Evolutionary conservation across 2,329 filamentous ascomycete species (phyloP).

Genomic region (Aspergillus ustus): DNA sequence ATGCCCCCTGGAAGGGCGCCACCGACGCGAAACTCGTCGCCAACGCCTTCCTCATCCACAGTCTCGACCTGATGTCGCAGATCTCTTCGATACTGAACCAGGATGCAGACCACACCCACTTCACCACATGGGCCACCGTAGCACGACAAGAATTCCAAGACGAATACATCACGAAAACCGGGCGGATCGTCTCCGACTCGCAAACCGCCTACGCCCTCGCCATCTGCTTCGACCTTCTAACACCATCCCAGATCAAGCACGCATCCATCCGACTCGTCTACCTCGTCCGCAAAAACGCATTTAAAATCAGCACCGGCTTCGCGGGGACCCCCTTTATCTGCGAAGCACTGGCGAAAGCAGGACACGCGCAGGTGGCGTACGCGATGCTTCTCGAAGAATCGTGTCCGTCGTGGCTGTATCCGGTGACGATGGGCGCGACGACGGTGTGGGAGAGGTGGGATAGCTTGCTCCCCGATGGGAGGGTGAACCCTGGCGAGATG

Average conservation of each 20-base stretch:
- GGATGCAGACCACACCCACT: conserved; percentile 25
- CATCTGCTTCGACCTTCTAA: conserved; percentile 31
- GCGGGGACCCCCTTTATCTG: conserved; percentile 36
- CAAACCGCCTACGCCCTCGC: conserved; percentile 37
- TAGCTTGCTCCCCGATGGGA: conserved; percentile 42
- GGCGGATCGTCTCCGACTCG: conserved; percentile 35
- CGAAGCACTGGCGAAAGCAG: conserved; percentile 30
- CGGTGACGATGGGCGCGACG: conserved; percentile 47
- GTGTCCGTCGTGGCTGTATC: conserved; percentile 46
- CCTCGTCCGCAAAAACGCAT: conserved; percentile 31
- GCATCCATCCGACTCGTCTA: conserved; percentile 14
- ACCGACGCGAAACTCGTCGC: conserved; percentile 43
- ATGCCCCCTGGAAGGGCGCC: conserved; percentile 36
- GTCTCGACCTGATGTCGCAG: conserved; percentile 34
- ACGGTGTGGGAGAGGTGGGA: conserved; percentile 54
- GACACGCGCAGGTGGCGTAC: conserved; percentile 35
- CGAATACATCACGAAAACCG: conserved; percentile 34
- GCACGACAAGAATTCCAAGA: conserved; percentile 32
- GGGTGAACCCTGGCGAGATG: conserved; percentile 48
- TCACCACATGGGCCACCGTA: conserved; percentile 11
- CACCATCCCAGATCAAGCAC: not conserved
- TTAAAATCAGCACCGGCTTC: conserved; percentile 42
- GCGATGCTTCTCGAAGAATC: conserved; percentile 46
- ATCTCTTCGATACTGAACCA: conserved; percentile 33
- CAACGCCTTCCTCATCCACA: conserved; percentile 44